Evolutionary conservation across 768 basidiomycete genomes (phyloP).

Genomic region (Xerocomellus intermedius): DNA sequence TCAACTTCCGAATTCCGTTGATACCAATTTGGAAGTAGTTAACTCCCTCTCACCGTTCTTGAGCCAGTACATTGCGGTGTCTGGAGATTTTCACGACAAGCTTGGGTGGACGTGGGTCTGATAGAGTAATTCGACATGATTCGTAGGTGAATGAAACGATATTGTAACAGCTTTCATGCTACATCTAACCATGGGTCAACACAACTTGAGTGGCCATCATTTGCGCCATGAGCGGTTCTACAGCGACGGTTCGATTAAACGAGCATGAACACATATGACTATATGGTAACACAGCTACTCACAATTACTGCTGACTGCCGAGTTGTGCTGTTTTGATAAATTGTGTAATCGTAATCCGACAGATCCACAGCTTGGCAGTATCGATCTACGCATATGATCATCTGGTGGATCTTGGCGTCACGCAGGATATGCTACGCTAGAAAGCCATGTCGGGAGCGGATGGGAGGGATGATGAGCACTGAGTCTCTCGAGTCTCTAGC

Average conservation of each 20-base stretch:
- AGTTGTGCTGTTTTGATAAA: background rate
- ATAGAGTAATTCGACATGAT: background rate
- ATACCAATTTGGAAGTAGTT: background rate
- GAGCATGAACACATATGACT: background rate
- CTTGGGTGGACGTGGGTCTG: background rate
- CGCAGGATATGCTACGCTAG: background rate
- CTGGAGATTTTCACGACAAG: background rate
- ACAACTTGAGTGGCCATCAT: background rate
- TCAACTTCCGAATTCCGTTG: background rate
- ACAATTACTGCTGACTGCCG: background rate
- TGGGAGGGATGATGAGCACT: background rate
- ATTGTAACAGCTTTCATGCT: background rate
- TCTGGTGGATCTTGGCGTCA: background rate
- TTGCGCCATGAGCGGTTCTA: background rate
- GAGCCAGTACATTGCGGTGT: background rate
- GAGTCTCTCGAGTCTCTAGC: background rate
- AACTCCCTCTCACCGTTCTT: no score
- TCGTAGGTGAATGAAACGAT: background rate
- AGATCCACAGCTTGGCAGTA: slow-evolving; percentile 13
- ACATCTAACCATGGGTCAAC: background rate
- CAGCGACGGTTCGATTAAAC: background rate
- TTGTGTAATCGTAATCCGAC: background rate
- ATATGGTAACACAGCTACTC: slow-evolving; percentile 3
- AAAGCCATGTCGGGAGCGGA: background rate
- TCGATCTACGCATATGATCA: background rate